These are phyloP conservation scores for Pigoraptor vietnamica DNA, from an alignment of 78 protist genomes.

Conservation along the genomic window DNA sequence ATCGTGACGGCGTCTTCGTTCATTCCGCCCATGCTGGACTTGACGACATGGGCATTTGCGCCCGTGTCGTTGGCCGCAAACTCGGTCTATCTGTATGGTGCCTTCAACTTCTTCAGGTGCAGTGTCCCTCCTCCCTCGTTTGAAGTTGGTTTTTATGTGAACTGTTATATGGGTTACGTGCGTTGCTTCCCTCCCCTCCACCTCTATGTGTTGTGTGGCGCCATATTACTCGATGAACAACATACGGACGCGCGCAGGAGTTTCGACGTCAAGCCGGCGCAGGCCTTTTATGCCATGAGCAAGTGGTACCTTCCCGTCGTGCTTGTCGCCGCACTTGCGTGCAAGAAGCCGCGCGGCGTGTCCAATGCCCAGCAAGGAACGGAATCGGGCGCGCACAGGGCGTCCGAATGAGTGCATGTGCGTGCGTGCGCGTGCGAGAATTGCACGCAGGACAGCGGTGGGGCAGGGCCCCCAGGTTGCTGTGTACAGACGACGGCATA, in stretches of 20 bases:
- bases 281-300: not conserved
- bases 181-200: too few species aligned
- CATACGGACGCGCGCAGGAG: not conserved
- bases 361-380: too few species aligned
- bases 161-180: not conserved
- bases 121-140: not conserved
- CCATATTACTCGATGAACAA: not conserved
- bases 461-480: too few species aligned
- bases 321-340: not conserved
- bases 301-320: not conserved
- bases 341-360: not conserved
- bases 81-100: not conserved
- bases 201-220: not conserved
- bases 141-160: not conserved
- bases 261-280: not conserved
- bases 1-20: slow-evolving; percentile 1
- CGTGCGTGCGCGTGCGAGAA: too few species aligned
- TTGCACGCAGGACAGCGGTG: too few species aligned
- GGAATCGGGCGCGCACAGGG: too few species aligned
- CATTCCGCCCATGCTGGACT: not conserved
- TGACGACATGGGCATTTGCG: slow-evolving; percentile 10
- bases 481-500: too few species aligned
- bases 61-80: not conserved
- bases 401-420: too few species aligned
- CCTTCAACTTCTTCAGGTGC: not conserved